Conservation (phyloP, 1,284 basidiomycete genomes). For the Tylopilus sp. region DNA sequence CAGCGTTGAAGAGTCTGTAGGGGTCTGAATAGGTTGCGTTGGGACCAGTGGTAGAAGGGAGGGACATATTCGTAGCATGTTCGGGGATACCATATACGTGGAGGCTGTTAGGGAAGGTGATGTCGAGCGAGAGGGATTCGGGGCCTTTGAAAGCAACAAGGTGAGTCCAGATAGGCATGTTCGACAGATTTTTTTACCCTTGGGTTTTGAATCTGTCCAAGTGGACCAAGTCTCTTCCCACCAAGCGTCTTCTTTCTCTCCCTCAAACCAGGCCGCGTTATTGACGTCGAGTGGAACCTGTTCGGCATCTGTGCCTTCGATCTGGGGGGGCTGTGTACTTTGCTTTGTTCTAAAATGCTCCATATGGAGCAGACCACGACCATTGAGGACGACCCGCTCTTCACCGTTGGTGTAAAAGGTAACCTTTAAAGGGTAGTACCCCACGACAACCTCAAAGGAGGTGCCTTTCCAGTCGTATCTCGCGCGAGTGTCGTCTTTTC, state of each 20-base stretch:
- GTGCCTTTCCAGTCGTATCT: conserved; percentile 55
- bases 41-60: conserved; percentile 80
- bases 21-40: conserved; percentile 79
- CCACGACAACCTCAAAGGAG: conserved; percentile 62
- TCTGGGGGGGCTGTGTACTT: conserved; percentile 39
- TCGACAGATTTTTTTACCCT: conserved; percentile 55
- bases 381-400: conserved; percentile 88
- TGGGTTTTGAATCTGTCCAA: conserved; percentile 92
- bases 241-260: conserved; percentile 73
- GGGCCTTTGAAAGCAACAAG: conserved; percentile 59
- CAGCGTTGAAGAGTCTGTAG: conserved; percentile 93
- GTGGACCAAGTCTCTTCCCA: conserved; percentile 90
- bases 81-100: conserved; percentile 96
- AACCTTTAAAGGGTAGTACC: conserved; percentile 73
- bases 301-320: conserved; percentile 39
- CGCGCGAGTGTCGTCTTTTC: conserved; percentile 58
- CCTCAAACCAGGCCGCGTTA: conserved; percentile 80
- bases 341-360: conserved; percentile 88
- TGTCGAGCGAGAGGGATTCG: conserved; percentile 89
- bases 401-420: conserved; percentile 69
- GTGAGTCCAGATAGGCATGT: background rate
- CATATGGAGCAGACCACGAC: conserved; percentile 90
- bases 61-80: conserved; percentile 87
- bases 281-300: conserved; percentile 60
- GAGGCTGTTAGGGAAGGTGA: conserved; percentile 87